Percentiles rank a stretch among this genome's conserved stretches.
These are phyloP conservation scores for Xylaria cubensis DNA, from an alignment of 495 filamentous ascomycete species.

Conservation along the genomic window DNA sequence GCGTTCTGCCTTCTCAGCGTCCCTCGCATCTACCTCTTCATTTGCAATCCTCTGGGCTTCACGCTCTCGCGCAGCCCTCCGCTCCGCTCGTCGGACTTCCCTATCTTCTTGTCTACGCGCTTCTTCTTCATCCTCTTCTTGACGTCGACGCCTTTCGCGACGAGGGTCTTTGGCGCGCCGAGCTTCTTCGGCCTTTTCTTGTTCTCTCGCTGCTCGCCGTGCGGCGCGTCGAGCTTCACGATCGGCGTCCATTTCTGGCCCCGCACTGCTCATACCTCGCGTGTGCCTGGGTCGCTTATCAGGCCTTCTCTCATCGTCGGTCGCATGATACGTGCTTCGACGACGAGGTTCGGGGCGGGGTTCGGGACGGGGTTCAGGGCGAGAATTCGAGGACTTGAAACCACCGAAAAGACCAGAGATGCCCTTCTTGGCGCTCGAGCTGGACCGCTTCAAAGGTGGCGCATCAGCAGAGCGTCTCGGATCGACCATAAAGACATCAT, in stretches of 20 bases:
- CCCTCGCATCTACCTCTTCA: slow-evolving; percentile 51
- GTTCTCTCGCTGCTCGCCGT: slow-evolving; percentile 53
- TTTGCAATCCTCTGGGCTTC: slow-evolving; percentile 49
- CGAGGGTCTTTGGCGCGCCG: slow-evolving; percentile 52
- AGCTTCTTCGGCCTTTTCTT: slow-evolving; percentile 57
- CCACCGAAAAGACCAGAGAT: slow-evolving; percentile 53
- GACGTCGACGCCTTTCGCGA: slow-evolving; percentile 50
- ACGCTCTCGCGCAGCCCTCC: slow-evolving; percentile 52
- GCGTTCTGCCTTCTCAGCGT: slow-evolving; percentile 52
- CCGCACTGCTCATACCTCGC: slow-evolving; percentile 34
- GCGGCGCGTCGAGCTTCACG: slow-evolving; percentile 62
- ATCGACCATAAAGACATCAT: slow-evolving; percentile 50
- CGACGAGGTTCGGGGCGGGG: slow-evolving; percentile 50
- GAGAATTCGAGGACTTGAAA: slow-evolving; percentile 43
- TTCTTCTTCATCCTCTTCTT: slow-evolving; percentile 55
- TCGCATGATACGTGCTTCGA: slow-evolving; percentile 50
- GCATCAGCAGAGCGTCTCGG: slow-evolving; percentile 41
- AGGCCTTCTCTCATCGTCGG: slow-evolving; percentile 47
- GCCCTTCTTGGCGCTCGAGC: slow-evolving; percentile 50
- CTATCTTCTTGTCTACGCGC: slow-evolving; percentile 56
- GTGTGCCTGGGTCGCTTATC: slow-evolving; percentile 35
- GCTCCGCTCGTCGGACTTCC: slow-evolving; percentile 58
- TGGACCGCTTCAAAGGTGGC: slow-evolving; percentile 49
- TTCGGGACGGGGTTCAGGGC: slow-evolving; percentile 41
- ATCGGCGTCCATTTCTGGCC: slow-evolving; percentile 53